A percentile compares a stretch with the other conserved stretches of the same genome.
Evolutionary conservation across 495 filamentous ascomycete genomes (phyloP).

Genomic region (Lineolata rhizophorae): DNA sequence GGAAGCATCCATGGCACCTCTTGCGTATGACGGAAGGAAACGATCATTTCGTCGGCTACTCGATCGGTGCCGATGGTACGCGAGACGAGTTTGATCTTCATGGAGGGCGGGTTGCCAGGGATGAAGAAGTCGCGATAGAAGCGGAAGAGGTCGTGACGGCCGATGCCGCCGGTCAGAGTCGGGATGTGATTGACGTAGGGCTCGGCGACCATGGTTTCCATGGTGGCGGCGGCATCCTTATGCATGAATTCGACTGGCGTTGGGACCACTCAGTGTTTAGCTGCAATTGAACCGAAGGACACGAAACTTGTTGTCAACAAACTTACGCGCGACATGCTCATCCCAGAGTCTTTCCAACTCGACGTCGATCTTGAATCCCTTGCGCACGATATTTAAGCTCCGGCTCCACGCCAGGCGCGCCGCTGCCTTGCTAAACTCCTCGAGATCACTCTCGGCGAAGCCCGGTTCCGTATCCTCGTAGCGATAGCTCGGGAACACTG

Average conservation of each 20-base stretch:
- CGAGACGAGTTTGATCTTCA: slow-evolving; percentile 13
- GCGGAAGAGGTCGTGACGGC: slow-evolving; percentile 12
- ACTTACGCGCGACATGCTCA: slow-evolving; percentile 9
- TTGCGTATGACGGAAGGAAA: slow-evolving; percentile 17
- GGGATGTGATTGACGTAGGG: slow-evolving; percentile 18
- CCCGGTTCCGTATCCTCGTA: slow-evolving; percentile 28
- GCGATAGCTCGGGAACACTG: slow-evolving; percentile 19
- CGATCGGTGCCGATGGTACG: slow-evolving; percentile 17
- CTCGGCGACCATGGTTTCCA: slow-evolving; percentile 14
- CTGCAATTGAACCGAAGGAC: too few species aligned
- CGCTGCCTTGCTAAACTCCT: slow-evolving; percentile 29
- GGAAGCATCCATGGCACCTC: slow-evolving; percentile 19
- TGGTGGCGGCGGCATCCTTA: slow-evolving; percentile 10
- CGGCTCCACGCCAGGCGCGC: slow-evolving; percentile 33
- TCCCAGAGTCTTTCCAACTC: slow-evolving; percentile 17
- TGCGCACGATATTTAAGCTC: slow-evolving; percentile 19
- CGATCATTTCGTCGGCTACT: slow-evolving; percentile 19
- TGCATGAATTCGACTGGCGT: background rate
- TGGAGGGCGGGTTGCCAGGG: slow-evolving; percentile 13
- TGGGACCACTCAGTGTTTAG: too few species aligned
- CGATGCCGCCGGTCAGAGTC: slow-evolving; percentile 16
- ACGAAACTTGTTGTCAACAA: too few species aligned
- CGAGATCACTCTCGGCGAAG: slow-evolving; percentile 33
- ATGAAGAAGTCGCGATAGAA: slow-evolving; percentile 20
- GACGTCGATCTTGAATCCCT: slow-evolving; percentile 14